Base-by-base conservation (phyloP, 495 filamentous ascomycete genomes). In the Aspergillus coremiiformis region DNA sequence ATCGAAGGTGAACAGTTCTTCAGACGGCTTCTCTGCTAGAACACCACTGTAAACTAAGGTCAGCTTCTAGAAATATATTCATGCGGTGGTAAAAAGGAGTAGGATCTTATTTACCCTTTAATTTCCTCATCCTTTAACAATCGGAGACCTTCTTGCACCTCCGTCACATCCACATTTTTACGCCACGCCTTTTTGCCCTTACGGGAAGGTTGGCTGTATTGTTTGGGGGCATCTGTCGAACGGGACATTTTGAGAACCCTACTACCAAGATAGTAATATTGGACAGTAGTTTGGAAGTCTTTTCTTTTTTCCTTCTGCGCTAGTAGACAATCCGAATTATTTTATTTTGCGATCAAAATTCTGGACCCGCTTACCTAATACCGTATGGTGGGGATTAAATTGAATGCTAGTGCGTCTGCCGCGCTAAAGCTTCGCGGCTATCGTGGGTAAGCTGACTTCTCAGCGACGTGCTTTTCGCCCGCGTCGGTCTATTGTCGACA, bases 131-230 rank as follows among this genome's bases (percentile, higher is more conserved):
- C 87, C 54, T 90, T 86, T 57, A 90, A 73, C 54, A 84, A 71
- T 51, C 94, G 86, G 39, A 98, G 80, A 39, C 94, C 93, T 55
- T 84, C 74, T 57, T 89, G 78, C 21, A 98, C 77, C 49, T 93
- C 84, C 12, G 87, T 82, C 44, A 97, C 78, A 68, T 98, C 90
- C 61, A 97, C 87, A 73, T 98, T 94, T 68, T 97, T 98, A 58
- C 93, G 79, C 93, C 93, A 98, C 17, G 93, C 93, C 70, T 91
- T 96, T 73, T 98, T 98, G 55, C 93, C 92, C 68, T 97, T 98
- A 62, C 93, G 78, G 10, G 91, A 96, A 37, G 91, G 84, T 67
- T 97, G 93, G 57, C 84, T 90, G 56, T 73, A 77, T 57, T 81
- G 77, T 39, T 76, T 71, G 12, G 81, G 82, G 21, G 82, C 70